Base-by-base conservation (phyloP, 192 early-diverging fungal species). In the Coemansia sp. region DNA sequence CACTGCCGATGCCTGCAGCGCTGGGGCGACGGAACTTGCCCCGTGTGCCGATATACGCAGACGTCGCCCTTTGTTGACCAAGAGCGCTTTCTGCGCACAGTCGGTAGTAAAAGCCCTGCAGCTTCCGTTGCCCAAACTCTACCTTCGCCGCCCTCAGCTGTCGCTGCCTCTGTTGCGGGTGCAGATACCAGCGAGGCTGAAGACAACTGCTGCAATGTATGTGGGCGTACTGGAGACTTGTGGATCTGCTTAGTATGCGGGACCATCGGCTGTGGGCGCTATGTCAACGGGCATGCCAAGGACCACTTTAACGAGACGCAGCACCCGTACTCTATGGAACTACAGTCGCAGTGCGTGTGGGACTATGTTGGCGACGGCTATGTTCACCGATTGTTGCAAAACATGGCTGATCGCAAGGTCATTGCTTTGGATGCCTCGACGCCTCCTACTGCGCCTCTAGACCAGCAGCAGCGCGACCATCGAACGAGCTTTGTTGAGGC, bases 191-290 rank as follows among this genome's bases (percentile, higher is more conserved):
- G 33, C n/a, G 52, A 63, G 6, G 15, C 31, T 9, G 72, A 68
- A 1, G 44, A 16, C 34, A 90, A 87, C 74, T 84, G 84, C 68
- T 99, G 97, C 74, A 80, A 84, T 34, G 84, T 87, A 13, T 99
- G 97, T 74, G 85, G 87, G n/a, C 84, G 90, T 9, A 88, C 76
- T 3, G 88, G 90, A 51, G 92, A 92, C 64, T 85, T 99, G 49
- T 99, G 97, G 97, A 97, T 98, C 43, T 99, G 97, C 70, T 82
- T 99, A 49, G 91, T 99, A 31, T 99, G 97, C 78, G 97, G 95
- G 1, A 90, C 95, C 64, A 90, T 99, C 38, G 97, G 97, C 0
- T 99, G 97, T 75, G 97, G 97, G 8, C 83, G 97, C 51, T 99
- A 99, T 73, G 89, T 92, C 52, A 88, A 88, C n/a, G 95, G 87